Evolutionary conservation across 768 basidiomycete species (phyloP).

Genomic region (Termitomyces sp.): DNA sequence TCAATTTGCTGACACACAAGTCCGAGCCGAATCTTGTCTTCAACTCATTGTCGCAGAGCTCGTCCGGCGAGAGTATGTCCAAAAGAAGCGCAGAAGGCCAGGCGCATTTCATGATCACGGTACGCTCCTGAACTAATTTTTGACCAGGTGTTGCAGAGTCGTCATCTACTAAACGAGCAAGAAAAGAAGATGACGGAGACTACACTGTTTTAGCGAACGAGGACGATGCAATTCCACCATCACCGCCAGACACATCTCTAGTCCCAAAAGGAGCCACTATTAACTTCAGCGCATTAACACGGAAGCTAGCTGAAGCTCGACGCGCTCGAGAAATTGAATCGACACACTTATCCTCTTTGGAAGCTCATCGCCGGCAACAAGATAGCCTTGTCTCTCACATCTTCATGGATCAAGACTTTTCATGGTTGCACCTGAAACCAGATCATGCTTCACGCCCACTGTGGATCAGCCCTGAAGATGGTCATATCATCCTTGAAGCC

Average conservation of each 20-base stretch:
- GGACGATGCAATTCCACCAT: constrained; percentile 50
- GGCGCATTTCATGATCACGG: constrained; percentile 3
- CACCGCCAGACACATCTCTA: constrained; percentile 46
- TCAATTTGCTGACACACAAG: constrained; percentile 19
- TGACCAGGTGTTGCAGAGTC: constrained; percentile 21
- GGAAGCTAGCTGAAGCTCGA: constrained; percentile 66
- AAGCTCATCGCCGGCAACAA: constrained; percentile 66
- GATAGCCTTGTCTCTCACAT: constrained; percentile 76
- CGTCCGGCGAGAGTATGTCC: constrained; percentile 20
- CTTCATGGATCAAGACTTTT: constrained; percentile 82
- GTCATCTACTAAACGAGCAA: constrained; percentile 35
- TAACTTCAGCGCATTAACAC: constrained; percentile 79
- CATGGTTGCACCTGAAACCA: constrained; percentile 78
- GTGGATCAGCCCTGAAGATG: constrained; percentile 93
- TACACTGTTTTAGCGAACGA: constrained; percentile 54
- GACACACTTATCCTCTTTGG: constrained; percentile 46
- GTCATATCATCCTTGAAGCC: constrained; percentile 92
- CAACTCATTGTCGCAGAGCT: background rate
- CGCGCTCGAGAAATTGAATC: constrained; percentile 38
- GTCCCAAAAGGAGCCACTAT: constrained; percentile 76
- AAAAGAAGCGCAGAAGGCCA: constrained; percentile 36
- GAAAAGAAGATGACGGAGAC: constrained; percentile 47
- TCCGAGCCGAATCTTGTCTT: background rate
- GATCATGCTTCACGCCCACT: constrained; percentile 92
- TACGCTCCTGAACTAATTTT: background rate